Conservation (phyloP, 768 basidiomycete genomes). For the Tremella yokohamensis region DNA sequence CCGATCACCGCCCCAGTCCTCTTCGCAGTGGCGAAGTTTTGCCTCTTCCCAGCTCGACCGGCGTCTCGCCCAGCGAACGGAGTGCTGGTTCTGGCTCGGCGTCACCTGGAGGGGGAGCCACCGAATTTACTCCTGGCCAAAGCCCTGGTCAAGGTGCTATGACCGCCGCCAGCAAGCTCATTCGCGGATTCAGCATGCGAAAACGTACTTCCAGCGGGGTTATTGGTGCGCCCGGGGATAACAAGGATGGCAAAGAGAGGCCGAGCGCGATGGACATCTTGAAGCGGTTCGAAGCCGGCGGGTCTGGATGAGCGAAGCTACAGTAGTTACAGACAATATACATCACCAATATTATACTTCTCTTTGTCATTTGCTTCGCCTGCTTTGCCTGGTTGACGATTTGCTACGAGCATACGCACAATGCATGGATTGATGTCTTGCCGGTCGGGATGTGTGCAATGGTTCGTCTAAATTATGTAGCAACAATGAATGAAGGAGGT, state of each 20-base stretch:
- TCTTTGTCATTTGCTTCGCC: neutral
- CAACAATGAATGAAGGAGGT: too few relatives aligned
- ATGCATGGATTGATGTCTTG: too few relatives aligned
- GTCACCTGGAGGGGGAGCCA: neutral
- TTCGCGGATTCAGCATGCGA: constrained; percentile 4
- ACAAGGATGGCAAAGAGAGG: neutral
- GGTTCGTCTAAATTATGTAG: too few relatives aligned
- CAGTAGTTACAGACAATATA: neutral
- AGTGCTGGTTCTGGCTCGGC: too few relatives aligned
- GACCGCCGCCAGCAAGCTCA: neutral
- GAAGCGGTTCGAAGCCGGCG: constrained; percentile 24
- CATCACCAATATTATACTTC: neutral
- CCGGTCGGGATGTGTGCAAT: too few relatives aligned
- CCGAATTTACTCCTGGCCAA: neutral
- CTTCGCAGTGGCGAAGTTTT: too few relatives aligned
- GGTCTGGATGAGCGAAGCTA: neutral
- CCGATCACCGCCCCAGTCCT: too few relatives aligned
- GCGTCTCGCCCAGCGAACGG: too few relatives aligned
- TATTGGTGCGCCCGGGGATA: neutral
- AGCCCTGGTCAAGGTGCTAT: neutral
- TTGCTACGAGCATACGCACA: too few relatives aligned
- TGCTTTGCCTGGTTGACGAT: neutral
- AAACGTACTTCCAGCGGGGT: neutral
- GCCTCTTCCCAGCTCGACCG: too few relatives aligned
- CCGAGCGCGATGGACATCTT: constrained; percentile 34